A percentile compares a stretch with the other conserved stretches of the same genome.
phyloP scores from a whole-genome alignment of 2,329 filamentous ascomycete genomes.

The Aureobasidium pullulans region DNA sequence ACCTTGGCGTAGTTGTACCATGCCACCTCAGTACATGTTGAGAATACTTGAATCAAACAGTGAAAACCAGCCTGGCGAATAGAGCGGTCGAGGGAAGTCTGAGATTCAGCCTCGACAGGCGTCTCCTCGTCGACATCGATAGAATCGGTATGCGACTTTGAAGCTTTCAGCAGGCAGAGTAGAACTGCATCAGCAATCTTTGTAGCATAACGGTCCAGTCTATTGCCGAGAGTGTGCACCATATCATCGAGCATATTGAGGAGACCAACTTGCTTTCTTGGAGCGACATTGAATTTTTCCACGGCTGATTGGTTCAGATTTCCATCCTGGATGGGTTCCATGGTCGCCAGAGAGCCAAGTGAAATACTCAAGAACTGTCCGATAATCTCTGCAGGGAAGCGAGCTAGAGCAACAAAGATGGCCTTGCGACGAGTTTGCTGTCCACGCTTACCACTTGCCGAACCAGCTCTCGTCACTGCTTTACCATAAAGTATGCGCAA shows the following conservation, averaged over 20 bases:
- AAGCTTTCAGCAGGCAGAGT: conserved; percentile 70
- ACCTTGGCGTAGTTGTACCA: conserved; percentile 65
- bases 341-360: conserved; percentile 48
- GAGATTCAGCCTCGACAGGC: conserved; percentile 26
- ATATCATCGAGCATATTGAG: conserved; percentile 86
- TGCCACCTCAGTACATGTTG: conserved; percentile 60
- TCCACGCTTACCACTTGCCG: conserved; percentile 68
- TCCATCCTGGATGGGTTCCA: background rate
- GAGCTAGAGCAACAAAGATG: conserved; percentile 69
- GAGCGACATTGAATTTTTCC: conserved; percentile 7
- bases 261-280: conserved; percentile 77
- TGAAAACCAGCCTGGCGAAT: conserved; percentile 70
- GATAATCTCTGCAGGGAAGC: conserved; percentile 66
- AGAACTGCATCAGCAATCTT: conserved; percentile 69
- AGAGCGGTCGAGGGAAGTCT: conserved; percentile 54
- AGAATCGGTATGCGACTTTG: conserved; percentile 40
- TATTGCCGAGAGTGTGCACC: conserved; percentile 72
- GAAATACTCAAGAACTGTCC: conserved; percentile 77
- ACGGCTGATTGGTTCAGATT: background rate
- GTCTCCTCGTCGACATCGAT: conserved; percentile 27
- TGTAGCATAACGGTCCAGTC: conserved; percentile 59
- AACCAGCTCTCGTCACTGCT: conserved; percentile 73
- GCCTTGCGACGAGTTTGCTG: conserved; percentile 70
- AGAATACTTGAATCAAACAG: conserved; percentile 72
- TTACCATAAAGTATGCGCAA: conserved; percentile 83